Evolutionary conservation across 1,139 yeast species (phyloP), one percentile per base, ranked within the genome.

Genomic region (Protomyces inouyei): DNA sequence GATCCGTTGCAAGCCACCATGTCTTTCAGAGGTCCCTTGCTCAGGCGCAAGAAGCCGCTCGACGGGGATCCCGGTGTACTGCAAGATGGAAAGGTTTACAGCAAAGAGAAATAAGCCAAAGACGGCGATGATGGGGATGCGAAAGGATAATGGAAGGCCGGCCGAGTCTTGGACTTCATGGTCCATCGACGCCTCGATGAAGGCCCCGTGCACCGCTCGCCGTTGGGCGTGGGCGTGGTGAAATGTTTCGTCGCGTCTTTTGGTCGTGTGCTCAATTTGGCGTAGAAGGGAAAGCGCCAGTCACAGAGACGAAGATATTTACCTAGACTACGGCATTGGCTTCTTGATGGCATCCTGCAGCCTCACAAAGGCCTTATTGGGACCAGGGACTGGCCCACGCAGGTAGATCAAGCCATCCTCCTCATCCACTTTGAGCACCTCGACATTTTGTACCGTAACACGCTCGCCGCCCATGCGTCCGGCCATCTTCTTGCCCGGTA

Each of bases 401-500:
- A 93, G 85, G 64, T 92, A 80, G 67, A 93, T 79, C 65, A 89
- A 85, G 10, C 96, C 97, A 67, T 86, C 84, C 61, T 83, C 91
- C 57, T 86, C 89, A 74, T 89, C 92, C 18, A 86, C 86, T 73
- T 87, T 87, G 73, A 93, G 79, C 25, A 95, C 87, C 74, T 85
- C 82, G 52, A 85, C 80, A 75, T 91, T 91, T 74, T 85, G 88
- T 43, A 85, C 83, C 3, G 98, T 93, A 69, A 84, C 83, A 71
- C 80, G 81, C 66, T 83, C 80, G 67, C 83, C 85, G 70, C 98
- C 98, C 95, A 92, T 87, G 76, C 89, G 88, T 69, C 98, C 98
- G 38, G 98, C 96, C 98, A 95, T 92, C 78, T 91, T 93, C 80
- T 90, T 92, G 46, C 97, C 98, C 16, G 98, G 98, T 69, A 91